Conservation (phyloP, 352 stramenopile species). For the Globisporangium cylindrosporum region DNA sequence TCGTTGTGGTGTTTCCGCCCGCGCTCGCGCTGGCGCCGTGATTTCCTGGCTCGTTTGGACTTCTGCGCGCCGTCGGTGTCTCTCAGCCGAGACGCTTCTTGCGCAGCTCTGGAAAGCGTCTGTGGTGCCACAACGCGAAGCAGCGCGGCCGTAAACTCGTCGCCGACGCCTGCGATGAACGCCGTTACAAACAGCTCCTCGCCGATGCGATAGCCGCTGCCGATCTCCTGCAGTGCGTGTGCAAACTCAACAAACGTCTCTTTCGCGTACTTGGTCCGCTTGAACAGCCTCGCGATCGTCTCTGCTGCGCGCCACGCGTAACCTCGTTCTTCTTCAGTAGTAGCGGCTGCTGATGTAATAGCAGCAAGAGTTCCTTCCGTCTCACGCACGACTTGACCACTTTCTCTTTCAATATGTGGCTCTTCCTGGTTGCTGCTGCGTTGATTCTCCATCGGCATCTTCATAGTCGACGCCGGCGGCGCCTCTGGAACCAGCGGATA, state of each 20-base stretch:
- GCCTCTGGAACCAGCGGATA: not conserved
- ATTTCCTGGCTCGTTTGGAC: not conserved
- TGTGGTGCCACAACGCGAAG: conserved; percentile 11
- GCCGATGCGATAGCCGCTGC: not conserved
- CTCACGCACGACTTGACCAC: not conserved
- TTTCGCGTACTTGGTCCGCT: conserved; percentile 6
- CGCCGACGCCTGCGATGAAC: conserved; percentile 14
- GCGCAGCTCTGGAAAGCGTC: conserved; percentile 1
- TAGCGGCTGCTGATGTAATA: not conserved
- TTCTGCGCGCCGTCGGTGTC: conserved; percentile 5
- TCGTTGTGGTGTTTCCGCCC: not conserved
- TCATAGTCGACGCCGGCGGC: not conserved
- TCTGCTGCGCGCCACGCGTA: conserved; percentile 9
- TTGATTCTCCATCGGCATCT: not conserved
- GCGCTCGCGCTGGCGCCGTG: conserved; percentile 4
- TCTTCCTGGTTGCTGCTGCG: not conserved
- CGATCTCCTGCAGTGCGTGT: not conserved
- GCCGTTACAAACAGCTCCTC: conserved; percentile 14
- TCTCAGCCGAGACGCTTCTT: conserved; percentile 13
- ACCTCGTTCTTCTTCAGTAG: not conserved
- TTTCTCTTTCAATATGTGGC: not conserved
- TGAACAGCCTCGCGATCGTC: conserved; percentile 13
- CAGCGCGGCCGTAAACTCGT: conserved; percentile 16
- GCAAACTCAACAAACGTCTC: conserved; percentile 17
- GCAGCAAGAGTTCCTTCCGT: not conserved